Conservation (phyloP, 768 basidiomycete species). For the Rhodosporidiobolus odoratus region DNA sequence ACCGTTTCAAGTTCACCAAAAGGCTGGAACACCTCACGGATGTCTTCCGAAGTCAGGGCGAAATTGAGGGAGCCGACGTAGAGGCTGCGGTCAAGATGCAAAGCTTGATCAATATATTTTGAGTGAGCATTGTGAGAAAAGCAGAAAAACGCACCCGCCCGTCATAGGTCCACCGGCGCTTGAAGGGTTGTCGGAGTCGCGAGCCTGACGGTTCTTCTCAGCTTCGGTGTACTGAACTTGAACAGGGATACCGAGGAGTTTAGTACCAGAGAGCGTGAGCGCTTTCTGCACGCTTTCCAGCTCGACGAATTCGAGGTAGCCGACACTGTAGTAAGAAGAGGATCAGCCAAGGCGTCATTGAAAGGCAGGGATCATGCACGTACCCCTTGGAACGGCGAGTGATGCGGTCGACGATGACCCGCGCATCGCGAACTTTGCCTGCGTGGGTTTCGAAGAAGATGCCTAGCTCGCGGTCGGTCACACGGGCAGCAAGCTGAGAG, state of each 20-base stretch:
- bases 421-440: conserved; percentile 85
- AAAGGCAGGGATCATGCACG: conserved; percentile 39
- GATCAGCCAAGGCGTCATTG: background rate
- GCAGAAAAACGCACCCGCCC: conserved; percentile 27
- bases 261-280: conserved; percentile 78
- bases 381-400: conserved; percentile 98
- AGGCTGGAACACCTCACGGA: conserved; percentile 97
- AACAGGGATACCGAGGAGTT: conserved; percentile 97
- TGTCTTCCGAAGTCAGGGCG: conserved; percentile 92
- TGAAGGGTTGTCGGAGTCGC: background rate
- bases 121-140: background rate
- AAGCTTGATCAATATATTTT: background rate
- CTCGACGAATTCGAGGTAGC: conserved; percentile 91
- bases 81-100: conserved; percentile 56
- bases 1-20: conserved; percentile 98
- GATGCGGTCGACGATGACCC: conserved; percentile 90
- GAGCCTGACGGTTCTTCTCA: conserved; percentile 59
- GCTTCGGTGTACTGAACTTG: conserved; percentile 95
- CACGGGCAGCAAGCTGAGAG: conserved; percentile 91
- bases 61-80: conserved; percentile 97
- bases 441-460: conserved; percentile 99
- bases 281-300: conserved; percentile 89
- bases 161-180: conserved; percentile 14
- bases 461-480: conserved; percentile 93
- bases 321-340: conserved; percentile 61